Percentiles rank a stretch among this genome's conserved stretches.
phyloP scores from a whole-genome alignment of 768 basidiomycete species.

The Suillus placidus region DNA sequence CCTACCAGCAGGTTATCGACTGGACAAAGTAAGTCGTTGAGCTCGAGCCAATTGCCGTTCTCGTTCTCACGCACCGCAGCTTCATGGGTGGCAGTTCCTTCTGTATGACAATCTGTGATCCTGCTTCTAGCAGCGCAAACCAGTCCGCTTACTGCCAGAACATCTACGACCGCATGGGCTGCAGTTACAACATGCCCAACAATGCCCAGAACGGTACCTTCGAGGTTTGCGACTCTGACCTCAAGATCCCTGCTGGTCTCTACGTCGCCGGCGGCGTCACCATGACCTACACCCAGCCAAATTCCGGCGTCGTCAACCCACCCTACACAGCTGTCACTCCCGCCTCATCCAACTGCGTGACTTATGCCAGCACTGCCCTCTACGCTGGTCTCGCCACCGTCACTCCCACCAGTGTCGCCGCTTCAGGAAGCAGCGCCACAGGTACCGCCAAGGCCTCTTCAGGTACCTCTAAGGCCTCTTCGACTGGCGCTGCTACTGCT shows the following conservation, averaged over 20 bases:
- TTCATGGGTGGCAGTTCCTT: conserved; percentile 70
- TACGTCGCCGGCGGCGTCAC: conserved; percentile 45
- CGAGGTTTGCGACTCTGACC: conserved; percentile 66
- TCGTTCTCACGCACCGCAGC: conserved; percentile 38
- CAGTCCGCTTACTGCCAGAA: conserved; percentile 65
- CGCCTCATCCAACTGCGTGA: conserved; percentile 47
- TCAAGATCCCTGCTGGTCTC: conserved; percentile 62
- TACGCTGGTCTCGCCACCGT: conserved; percentile 32
- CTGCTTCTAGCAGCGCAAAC: conserved; percentile 39
- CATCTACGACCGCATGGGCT: conserved; percentile 73
- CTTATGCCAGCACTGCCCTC: conserved; percentile 38
- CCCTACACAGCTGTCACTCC: conserved; percentile 47
- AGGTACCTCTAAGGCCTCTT: conserved; percentile 1
- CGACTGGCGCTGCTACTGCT: conserved; percentile 13
- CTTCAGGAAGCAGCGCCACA: neutral
- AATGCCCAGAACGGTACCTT: conserved; percentile 59
- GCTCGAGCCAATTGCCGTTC: neutral
- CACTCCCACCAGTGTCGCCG: conserved; percentile 1
- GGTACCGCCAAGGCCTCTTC: conserved; percentile 5
- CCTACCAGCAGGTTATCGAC: conserved; percentile 57
- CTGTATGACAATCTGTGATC: conserved; percentile 77
- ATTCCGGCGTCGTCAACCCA: conserved; percentile 30
- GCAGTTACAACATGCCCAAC: conserved; percentile 73
- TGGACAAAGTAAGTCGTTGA: conserved; percentile 59
- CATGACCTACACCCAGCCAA: conserved; percentile 47